Percentiles rank a stretch among this genome's conserved stretches.
Conservation (phyloP, 2,329 filamentous ascomycete species). For the Plenodomus lindquistii region DNA sequence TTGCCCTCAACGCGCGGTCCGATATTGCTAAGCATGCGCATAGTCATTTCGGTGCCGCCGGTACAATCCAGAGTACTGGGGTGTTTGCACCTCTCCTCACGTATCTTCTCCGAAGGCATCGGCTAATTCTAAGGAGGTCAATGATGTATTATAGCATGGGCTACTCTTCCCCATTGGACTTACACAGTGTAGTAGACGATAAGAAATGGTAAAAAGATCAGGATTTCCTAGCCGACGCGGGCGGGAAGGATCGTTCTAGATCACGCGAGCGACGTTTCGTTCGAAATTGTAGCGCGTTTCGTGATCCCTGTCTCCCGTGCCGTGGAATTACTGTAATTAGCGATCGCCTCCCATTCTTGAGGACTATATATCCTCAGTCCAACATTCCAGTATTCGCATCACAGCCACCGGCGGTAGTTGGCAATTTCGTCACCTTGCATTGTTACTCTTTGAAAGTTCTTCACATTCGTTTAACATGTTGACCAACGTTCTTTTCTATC, state of each 20-base stretch:
- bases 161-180: too few species aligned
- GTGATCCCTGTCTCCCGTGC: background rate
- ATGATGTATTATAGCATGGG: too few species aligned
- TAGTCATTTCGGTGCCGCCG: too few species aligned
- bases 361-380: background rate
- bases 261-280: background rate
- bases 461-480: background rate
- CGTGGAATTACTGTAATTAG: conserved; percentile 1
- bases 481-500: conserved; percentile 5
- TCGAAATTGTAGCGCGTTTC: conserved; percentile 1
- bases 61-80: too few species aligned
- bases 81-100: too few species aligned
- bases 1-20: too few species aligned
- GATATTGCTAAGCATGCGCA: too few species aligned
- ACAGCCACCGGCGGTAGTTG: too few species aligned
- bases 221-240: background rate
- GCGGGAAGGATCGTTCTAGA: background rate
- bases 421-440: background rate
- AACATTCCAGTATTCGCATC: background rate
- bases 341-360: background rate
- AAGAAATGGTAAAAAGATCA: background rate
- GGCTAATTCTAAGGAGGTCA: too few species aligned
- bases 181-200: background rate
- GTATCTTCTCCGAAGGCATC: too few species aligned
- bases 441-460: background rate